These are phyloP conservation scores for Yamadazyma siamensis DNA, from an alignment of 1,139 yeast species.

Conservation along the genomic window DNA sequence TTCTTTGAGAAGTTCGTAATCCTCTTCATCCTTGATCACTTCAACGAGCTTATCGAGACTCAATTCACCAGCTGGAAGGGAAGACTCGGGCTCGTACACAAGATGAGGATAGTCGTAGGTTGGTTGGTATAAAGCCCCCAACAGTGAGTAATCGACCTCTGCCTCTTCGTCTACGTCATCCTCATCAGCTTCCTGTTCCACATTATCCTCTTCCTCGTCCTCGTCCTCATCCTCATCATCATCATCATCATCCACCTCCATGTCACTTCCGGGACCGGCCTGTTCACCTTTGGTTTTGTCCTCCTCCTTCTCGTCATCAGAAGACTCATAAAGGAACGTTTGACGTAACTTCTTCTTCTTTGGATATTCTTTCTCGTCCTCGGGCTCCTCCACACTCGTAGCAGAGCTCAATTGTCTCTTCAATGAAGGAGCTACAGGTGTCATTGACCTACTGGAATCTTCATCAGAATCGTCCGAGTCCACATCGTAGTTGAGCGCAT, in stretches of 20 bases:
- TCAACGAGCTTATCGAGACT: constrained; percentile 53
- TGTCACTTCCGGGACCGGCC: constrained; percentile 6
- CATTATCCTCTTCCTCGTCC: constrained; percentile 7
- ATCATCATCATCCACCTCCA: constrained; percentile 6
- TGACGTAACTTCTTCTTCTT: constrained; percentile 20
- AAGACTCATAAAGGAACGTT: constrained; percentile 27
- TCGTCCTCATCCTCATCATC: constrained; percentile 7
- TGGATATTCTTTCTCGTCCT: constrained; percentile 14
- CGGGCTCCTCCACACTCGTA: constrained; percentile 32
- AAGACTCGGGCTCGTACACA: constrained; percentile 44
- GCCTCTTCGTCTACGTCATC: constrained; percentile 11
- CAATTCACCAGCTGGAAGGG: constrained; percentile 21
- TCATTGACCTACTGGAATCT: constrained; percentile 40
- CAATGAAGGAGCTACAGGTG: constrained; percentile 29
- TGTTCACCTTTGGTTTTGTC: constrained; percentile 10
- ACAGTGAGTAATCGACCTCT: constrained; percentile 13
- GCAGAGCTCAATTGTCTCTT: constrained; percentile 26
- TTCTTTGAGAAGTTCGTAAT: constrained; percentile 50
- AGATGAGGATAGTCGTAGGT: constrained; percentile 43
- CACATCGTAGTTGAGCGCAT: constrained; percentile 57
- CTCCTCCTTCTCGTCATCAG: constrained; percentile 29
- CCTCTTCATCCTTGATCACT: constrained; percentile 71
- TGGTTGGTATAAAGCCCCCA: constrained; percentile 44
- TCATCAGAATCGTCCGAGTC: constrained; percentile 44
- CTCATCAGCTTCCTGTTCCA: constrained; percentile 6